Evolutionary conservation across 2,329 filamentous ascomycete species (phyloP), one percentile per base, ranked within the genome.

Genomic region (Ophiocordyceps sinensis): DNA sequence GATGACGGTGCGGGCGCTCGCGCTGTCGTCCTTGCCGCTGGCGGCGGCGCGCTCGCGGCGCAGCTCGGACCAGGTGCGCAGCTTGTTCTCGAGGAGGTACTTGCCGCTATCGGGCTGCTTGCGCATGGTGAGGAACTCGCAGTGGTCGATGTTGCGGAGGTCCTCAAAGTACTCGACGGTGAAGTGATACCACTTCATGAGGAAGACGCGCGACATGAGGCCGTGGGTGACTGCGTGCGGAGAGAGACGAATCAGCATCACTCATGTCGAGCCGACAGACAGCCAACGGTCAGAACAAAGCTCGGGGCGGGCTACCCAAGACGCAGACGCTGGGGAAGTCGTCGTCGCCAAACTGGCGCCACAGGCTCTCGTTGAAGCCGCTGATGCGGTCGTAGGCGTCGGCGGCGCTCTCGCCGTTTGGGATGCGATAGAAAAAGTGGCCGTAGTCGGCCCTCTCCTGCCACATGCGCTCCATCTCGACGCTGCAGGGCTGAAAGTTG

Each of bases 101-200:
- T 94, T 95, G 48, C 85, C 84, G 49, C 77, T 88, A 45, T 86
- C 79, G 23, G 23, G 23, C 12, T 69, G 63, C 57, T 83, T 79
- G 58, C 87, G 85, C 91, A 98, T 94, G 52, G 93, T 78, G 51
- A 98, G 79, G 54, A 98, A 95, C 61, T 96, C 89, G 75, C 91
- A 96, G 65, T 98, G 91, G 60, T 96, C 93, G 55, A 98, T 77
- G 57, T 98, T 98, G 43, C 89, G 82, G 19, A 96, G 75, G 56
- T 98, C 91, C 59, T 98, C 91, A 54, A 98, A 98, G 62, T 96
- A 94, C 64, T 98, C 91, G 48, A 98, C 89, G 31, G 81, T 88
- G 70, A 93, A 98, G 60, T 96, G 91, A 56, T 95, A 94, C 91
- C 91, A 98, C 64, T 96, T 96, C 91, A 96, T 98, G 44, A 98